A percentile compares a stretch with the other conserved stretches of the same genome.
phyloP scores from a whole-genome alignment of 2,329 filamentous ascomycete species.

The Cordyceps farinosa region DNA sequence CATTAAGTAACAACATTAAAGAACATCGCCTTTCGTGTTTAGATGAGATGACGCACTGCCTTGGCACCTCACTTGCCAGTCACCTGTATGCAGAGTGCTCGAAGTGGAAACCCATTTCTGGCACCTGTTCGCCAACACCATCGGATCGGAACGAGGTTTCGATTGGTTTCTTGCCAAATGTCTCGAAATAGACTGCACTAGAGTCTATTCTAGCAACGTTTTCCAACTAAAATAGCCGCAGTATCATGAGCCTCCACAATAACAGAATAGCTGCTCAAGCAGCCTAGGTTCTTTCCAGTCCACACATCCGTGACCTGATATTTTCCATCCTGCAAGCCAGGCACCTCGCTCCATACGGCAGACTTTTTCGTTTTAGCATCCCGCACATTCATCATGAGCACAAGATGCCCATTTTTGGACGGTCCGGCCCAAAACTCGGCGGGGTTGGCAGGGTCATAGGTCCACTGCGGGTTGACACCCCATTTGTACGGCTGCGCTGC shows the following conservation, averaged over 20 bases:
- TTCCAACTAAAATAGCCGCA: constrained; percentile 25
- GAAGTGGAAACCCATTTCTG: too few species aligned
- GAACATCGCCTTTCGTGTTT: too few species aligned
- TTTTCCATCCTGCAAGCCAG: constrained; percentile 31
- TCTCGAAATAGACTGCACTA: too few species aligned
- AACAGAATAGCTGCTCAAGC: constrained; percentile 28
- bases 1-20: too few species aligned
- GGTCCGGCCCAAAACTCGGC: constrained; percentile 49
- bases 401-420: constrained; percentile 40
- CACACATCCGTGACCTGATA: constrained; percentile 45
- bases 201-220: not conserved
- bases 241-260: constrained; percentile 36
- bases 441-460: constrained; percentile 45
- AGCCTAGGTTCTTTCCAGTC: constrained; percentile 40
- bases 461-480: constrained; percentile 48
- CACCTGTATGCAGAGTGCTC: too few species aligned
- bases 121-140: too few species aligned
- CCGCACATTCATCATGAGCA: constrained; percentile 46
- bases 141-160: too few species aligned
- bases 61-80: too few species aligned
- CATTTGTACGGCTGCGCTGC: constrained; percentile 45
- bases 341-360: constrained; percentile 41
- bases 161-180: too few species aligned
- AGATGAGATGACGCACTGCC: too few species aligned
- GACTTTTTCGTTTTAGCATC: constrained; percentile 32